Base-by-base conservation (phyloP, 2,329 filamentous ascomycete genomes). In the Acarospora socialis region DNA sequence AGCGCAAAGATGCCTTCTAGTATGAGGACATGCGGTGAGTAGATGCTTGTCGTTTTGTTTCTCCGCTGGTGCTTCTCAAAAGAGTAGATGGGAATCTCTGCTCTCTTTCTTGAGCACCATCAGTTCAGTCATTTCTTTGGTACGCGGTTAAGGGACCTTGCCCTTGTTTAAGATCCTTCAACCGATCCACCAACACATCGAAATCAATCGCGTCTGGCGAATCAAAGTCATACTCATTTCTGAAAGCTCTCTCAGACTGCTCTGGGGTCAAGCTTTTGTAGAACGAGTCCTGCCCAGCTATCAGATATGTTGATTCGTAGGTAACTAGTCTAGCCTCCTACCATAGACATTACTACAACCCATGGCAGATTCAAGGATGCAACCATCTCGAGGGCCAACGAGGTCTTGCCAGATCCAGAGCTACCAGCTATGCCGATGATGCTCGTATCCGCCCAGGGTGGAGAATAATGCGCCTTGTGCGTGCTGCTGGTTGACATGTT, bases 321-420 rank as follows among this genome's bases (percentile, higher is more conserved):
- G n/a, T 26, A 7, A 19, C 22, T 5, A 14, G 23, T 13, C 19
- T 5, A 30, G n/a, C 10, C 7, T 50, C 61, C 50, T 67, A 87
- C 83, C 78, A 98, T 95, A 24, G 86, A 92, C 46, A 98, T 59
- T 56, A 98, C 94, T 30, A 94, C 86, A 39, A 98, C 90, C 87
- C 90, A 98, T 35, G 90, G 90, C 42, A 98, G 62, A 57, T 90
- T 93, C 46, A 98, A 63, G 48, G 81, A 77, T 47, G 72, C 77
- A 42, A 95, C 81, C 46, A 98, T 93, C 42, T 87, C 83, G 52
- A 92, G 72, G 19, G 90, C 86, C 33, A 98, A 63, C 5, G 86
- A 94, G 5, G 87, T 94, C 65, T 98, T 98, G 36, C 87, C 77
- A 16, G 87, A 95, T 24, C 90, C 90, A 17, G 87, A 95, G 57